Evolutionary conservation across 1,284 basidiomycete species (phyloP), one percentile per base, ranked within the genome.

Genomic region (Trichosporon ovoides): DNA sequence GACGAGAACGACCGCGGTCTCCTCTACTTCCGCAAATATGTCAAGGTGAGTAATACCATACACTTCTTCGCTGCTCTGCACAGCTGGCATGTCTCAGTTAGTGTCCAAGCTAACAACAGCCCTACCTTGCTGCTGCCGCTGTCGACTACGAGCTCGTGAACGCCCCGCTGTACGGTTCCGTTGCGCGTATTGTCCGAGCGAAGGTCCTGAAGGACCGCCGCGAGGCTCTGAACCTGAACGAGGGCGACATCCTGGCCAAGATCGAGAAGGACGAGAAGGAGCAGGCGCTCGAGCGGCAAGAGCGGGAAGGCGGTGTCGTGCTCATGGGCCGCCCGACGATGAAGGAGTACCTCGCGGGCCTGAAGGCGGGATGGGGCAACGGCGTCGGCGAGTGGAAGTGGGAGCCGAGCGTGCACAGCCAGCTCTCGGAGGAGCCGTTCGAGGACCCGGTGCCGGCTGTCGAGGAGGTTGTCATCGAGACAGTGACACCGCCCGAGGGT

Each of bases 291-390:
- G 85, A 87, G 0, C 76, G 83, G 61, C 82, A 84, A 35, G 86
- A 88, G 67, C 79, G 91, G 12, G 85, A 87, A 24, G 92, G 92
- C 5, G 94, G 92, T 1, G 82, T 87, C 40, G 81, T 98, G 56
- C 80, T 98, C 55, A 77, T 98, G n/a, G 96, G 96, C 7, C 83
- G 95, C 57, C 87, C 89, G 35, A 89, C 91, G 1, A 83, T 94
- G 75, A 98, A 98, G 78, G 95, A 98, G 79, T 98, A 91, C 77
- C 84, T 96, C 81, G 83, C 86, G 60, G 95, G 93, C 1, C 73
- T 98, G 54, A 84, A 84, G 68, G 81, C 83, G 53, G 95, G 96
- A 0, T 98, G 91, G 89, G 84, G 84, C n/a, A 84, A 86, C 49
- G 80, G 84, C 2, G 77, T 91, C 20, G 82, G 85, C 52, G 81